Evolutionary conservation across 73 alveolate species (phyloP).

Genomic region (Paramecium pentaurelia): DNA sequence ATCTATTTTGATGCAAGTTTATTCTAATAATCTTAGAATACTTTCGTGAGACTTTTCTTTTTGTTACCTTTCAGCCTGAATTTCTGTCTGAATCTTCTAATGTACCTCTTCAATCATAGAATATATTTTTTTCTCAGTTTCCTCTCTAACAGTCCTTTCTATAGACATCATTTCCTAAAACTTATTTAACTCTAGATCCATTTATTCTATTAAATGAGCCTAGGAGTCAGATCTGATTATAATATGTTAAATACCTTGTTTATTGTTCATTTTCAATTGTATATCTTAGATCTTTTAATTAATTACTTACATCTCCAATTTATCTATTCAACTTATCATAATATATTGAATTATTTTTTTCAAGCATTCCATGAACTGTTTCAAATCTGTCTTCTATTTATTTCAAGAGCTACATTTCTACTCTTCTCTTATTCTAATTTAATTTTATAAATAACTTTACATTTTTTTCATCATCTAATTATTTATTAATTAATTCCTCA

Average conservation of each 20-base stretch:
- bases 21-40: slow-evolving; percentile 66
- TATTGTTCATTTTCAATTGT: slow-evolving; percentile 9
- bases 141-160: slow-evolving; percentile 70
- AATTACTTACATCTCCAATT: neutral
- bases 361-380: slow-evolving; percentile 4
- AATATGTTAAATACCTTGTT: neutral
- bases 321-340: neutral
- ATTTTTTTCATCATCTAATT: neutral
- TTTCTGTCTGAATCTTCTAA: slow-evolving; percentile 54
- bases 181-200: slow-evolving; percentile 44
- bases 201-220: slow-evolving; percentile 5
- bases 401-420: neutral
- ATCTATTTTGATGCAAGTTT: slow-evolving; percentile 75
- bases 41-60: slow-evolving; percentile 69
- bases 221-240: neutral
- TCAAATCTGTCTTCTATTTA: slow-evolving; percentile 26
- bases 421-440: slow-evolving; percentile 8
- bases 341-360: neutral
- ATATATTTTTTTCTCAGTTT: slow-evolving; percentile 59
- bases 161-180: slow-evolving; percentile 64
- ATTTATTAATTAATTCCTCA: neutral
- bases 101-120: slow-evolving; percentile 72
- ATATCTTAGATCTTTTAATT: neutral
- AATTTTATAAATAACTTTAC: neutral
- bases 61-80: slow-evolving; percentile 58